Evolutionary conservation across 768 basidiomycete genomes (phyloP).

Genomic region (Hydnum rufescens): DNA sequence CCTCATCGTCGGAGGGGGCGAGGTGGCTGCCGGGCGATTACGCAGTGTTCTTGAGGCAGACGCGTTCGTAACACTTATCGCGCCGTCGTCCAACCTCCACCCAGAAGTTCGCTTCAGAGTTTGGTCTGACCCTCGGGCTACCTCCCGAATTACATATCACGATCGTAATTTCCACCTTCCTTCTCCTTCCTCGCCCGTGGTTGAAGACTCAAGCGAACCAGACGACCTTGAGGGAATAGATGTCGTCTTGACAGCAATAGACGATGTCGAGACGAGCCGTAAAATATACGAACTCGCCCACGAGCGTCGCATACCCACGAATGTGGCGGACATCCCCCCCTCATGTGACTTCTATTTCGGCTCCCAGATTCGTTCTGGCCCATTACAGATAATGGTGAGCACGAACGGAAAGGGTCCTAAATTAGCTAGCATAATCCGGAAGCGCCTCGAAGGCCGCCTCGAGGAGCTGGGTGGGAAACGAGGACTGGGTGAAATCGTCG

Average conservation of each 20-base stretch:
- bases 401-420: constrained; percentile 88
- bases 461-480: constrained; percentile 14
- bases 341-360: constrained; percentile 99
- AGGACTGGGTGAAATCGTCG: constrained; percentile 52
- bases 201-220: neutral
- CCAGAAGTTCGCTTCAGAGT: constrained; percentile 21
- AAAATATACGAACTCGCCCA: constrained; percentile 55
- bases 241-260: constrained; percentile 88
- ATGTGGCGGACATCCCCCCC: constrained; percentile 90
- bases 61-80: constrained; percentile 57
- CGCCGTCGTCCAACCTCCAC: constrained; percentile 48
- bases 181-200: neutral
- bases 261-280: constrained; percentile 52
- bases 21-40: constrained; percentile 75
- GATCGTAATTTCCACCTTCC: constrained; percentile 36
- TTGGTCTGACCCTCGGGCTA: constrained; percentile 23
- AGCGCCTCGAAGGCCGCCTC: constrained; percentile 29
- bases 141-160: constrained; percentile 45
- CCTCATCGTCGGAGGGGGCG: constrained; percentile 85
- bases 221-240: constrained; percentile 51
- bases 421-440: constrained; percentile 66
- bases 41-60: constrained; percentile 69
- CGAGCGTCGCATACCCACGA: constrained; percentile 57
- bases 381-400: constrained; percentile 88
- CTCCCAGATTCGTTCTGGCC: constrained; percentile 73